These are phyloP conservation scores for Mucor plumbeus DNA, from an alignment of 371 early-diverging fungal species.

Conservation along the genomic window DNA sequence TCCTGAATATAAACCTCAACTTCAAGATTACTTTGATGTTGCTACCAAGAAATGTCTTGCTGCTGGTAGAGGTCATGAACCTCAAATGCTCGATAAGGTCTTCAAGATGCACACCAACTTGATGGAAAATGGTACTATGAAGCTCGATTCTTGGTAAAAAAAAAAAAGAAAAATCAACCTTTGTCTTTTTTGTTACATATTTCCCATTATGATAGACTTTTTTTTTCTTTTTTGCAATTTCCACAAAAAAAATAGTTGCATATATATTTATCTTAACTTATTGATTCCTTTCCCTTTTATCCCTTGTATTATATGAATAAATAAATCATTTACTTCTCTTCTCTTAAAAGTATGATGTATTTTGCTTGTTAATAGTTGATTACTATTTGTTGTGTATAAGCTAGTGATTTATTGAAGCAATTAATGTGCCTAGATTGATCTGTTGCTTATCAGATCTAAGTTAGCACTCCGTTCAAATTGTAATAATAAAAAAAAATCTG, in stretches of 20 bases:
- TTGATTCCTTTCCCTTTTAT: not conserved
- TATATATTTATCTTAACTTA: slow-evolving; percentile 2
- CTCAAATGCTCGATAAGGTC: slow-evolving; percentile 61
- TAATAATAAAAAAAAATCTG: not conserved
- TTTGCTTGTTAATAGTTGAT: too few relatives aligned
- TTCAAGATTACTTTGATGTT: slow-evolving; percentile 57
- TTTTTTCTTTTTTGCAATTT: too few relatives aligned
- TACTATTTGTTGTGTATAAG: too few relatives aligned
- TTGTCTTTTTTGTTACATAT: not conserved
- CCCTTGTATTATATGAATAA: slow-evolving; percentile 7
- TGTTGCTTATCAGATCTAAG: too few relatives aligned
- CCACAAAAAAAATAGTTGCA: not conserved
- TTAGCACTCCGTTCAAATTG: too few relatives aligned
- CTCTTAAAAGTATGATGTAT: not conserved
- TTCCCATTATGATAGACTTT: not conserved
- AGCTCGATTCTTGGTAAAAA: slow-evolving; percentile 57
- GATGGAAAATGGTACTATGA: slow-evolving; percentile 61
- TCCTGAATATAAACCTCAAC: slow-evolving; percentile 55
- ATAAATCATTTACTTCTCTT: not conserved
- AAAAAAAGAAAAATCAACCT: not conserved
- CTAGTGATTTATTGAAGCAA: too few relatives aligned
- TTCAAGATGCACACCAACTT: slow-evolving; percentile 63
- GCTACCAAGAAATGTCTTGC: slow-evolving; percentile 58
- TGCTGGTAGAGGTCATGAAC: slow-evolving; percentile 57
- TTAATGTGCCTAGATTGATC: too few relatives aligned